Conservation (phyloP, 2,329 filamentous ascomycete species). For the Madurella mycetomatis region DNA sequence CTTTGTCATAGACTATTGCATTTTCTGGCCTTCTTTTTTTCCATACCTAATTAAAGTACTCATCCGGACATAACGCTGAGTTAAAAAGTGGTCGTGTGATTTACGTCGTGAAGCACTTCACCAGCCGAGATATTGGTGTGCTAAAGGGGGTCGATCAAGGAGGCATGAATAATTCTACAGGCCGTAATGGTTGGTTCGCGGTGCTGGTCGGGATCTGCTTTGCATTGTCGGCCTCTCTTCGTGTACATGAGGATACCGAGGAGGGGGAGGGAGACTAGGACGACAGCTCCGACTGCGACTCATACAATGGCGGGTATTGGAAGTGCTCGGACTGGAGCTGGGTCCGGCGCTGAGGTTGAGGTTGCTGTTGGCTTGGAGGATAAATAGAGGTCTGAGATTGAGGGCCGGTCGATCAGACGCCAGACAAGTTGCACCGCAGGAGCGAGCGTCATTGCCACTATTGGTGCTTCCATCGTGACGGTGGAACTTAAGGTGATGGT, state of each 20-base stretch:
- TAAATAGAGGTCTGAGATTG: neutral
- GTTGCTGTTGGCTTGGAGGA: neutral
- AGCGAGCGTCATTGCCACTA: neutral
- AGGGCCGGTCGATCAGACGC: neutral
- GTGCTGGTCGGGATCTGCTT: too few relatives aligned
- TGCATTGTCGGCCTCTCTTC: too few relatives aligned
- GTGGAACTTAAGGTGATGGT: neutral
- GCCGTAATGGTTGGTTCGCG: too few relatives aligned
- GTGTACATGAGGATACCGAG: conserved; percentile 10
- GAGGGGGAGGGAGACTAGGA: neutral
- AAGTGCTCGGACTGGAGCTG: neutral
- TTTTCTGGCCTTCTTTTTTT: too few relatives aligned
- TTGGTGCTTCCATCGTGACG: neutral
- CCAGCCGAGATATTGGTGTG: too few relatives aligned
- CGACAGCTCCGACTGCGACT: neutral
- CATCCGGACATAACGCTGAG: too few relatives aligned
- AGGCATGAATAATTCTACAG: too few relatives aligned
- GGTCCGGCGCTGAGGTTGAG: neutral
- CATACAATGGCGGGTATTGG: neutral
- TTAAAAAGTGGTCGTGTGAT: too few relatives aligned
- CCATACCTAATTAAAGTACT: too few relatives aligned
- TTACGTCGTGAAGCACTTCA: too few relatives aligned
- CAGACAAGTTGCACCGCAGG: neutral
- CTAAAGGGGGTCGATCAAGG: too few relatives aligned
- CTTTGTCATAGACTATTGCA: too few relatives aligned